Evolutionary conservation across 257 asterid species (phyloP), one percentile per base, ranked within the genome.

Genomic region (Primulina eburnea): DNA sequence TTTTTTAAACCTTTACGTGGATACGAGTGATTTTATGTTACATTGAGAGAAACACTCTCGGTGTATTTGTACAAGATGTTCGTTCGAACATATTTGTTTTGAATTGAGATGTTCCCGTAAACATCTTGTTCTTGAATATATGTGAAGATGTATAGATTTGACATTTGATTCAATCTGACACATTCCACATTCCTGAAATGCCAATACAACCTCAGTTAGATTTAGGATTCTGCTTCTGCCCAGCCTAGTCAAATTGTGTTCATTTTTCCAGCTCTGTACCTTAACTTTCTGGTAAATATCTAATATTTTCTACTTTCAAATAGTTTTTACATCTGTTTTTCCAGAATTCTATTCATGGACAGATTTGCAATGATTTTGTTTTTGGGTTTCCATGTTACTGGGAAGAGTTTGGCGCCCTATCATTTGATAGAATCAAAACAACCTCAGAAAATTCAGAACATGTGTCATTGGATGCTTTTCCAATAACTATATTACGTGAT

Each of bases 321-420:
- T 67, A 56, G 65, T 53, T 63, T 30, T 50, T 26, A 52, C 2
- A 29, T 14, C 29, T 52, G 26, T 55, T 33, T 30, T 32, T 37
- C 29, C 26, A 26, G 7, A 30, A 33, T 37, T 74, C 73, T 53
- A 12, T 64, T 61, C 64, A 62, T 47, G 28, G 61, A 60, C 77
- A 88, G 96, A 79, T 85, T 1, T 84, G 90, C 65, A 35, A 75
- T 28, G 74, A 83, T 70, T 87, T 91, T 76, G 78, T 73, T 73
- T 62, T 82, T 76, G 96, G 95, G 72, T 89, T 89, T 77, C 96
- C 96, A 6, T 79, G 82, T 71, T 70, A 85, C 80, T 91, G 93
- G 97, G 91, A 86, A 78, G 88, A 89, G 35, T 82, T 62, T 68
- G 66, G 81, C 65, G 68, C 76, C 35, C 62, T 56, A 35, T 79